Evolutionary conservation across 176 grass and related monocot genomes (phyloP), one percentile per base, ranked within the genome.

Genomic region (Bolboschoenus planiculmis): DNA sequence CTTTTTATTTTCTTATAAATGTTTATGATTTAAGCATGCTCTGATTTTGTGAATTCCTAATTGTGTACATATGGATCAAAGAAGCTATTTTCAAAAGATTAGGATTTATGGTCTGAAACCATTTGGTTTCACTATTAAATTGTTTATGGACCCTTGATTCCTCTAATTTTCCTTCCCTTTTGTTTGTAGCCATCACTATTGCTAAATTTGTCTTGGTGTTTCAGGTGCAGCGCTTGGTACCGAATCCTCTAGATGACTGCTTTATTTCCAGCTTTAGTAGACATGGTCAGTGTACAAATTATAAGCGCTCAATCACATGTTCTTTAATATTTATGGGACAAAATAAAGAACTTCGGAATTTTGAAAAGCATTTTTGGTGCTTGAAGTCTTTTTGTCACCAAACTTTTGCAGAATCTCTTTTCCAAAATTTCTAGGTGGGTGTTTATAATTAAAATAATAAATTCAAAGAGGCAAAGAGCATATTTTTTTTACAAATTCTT

Each of bases 41-140:
- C 31, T 50, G 79, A 14, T 53, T 85, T 88, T 77, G 75, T 39
- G 18, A 68, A 54, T 57, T 85, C 40, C 40, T 74, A 75, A 26
- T 48, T 48, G 11, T 75, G 11, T 75, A 30, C 44, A 53, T 76
- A 76, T 16, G 6, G 14, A 76, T 76, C 5, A 29, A 50, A 76
- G 26, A 46, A 51, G 24, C 46, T 33, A 39, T 21, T 68, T 51
- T 30, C 43, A 20, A 44, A 43, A 43, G 23, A 18, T 51, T 13
- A 33, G 11, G 26, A 13, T 76, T 70, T 75, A 75, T 50, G 24
- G 23, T 74, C 42, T 51, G 27, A 7, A 31, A 31, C 11, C 13
- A 51, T 76, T 30, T 50, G 21, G 11, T 26, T 31, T 51, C 46
- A 50, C 9, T 50, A 4, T 18, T 16, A 76, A 33, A 76, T 44